Conservation (phyloP, 331 rosid species). For the Telfairia occidentalis region DNA sequence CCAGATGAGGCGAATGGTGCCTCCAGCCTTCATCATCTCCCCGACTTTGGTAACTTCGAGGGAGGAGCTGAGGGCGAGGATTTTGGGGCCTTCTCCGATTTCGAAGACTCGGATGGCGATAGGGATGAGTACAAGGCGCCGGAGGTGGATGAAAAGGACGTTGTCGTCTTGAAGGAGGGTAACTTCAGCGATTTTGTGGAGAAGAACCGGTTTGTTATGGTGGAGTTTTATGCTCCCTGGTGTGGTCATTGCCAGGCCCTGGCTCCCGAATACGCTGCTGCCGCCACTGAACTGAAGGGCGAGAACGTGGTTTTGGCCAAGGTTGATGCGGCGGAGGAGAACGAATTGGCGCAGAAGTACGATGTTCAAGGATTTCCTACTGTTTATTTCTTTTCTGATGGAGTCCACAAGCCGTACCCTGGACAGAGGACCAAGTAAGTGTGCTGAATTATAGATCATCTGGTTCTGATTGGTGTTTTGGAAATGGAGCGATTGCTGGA, state of each 20-base stretch:
- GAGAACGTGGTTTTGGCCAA: conserved; percentile 63
- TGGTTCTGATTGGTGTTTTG: neutral
- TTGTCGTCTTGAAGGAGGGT: conserved; percentile 65
- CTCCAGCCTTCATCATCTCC: conserved; percentile 8
- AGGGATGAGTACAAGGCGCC: conserved; percentile 36
- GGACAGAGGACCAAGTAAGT: conserved; percentile 77
- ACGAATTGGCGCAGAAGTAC: conserved; percentile 59
- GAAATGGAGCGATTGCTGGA: neutral
- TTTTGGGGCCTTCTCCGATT: conserved; percentile 45
- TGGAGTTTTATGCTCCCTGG: conserved; percentile 98
- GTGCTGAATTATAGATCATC: neutral
- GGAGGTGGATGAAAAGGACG: conserved; percentile 78
- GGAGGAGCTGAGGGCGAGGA: conserved; percentile 34
- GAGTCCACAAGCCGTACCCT: conserved; percentile 57
- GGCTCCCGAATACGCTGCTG: conserved; percentile 86
- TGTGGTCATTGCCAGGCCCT: conserved; percentile 96
- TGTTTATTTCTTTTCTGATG: conserved; percentile 59
- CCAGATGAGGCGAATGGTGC: conserved; percentile 23
- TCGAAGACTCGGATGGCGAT: conserved; percentile 36
- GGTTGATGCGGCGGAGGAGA: conserved; percentile 86
- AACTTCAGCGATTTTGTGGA: conserved; percentile 56
- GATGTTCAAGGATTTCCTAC: conserved; percentile 88
- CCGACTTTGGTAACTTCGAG: conserved; percentile 37
- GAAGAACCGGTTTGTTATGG: conserved; percentile 63
- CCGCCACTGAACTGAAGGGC: conserved; percentile 75